These are phyloP conservation scores for Millerozyma acaciae DNA, from an alignment of 805 yeast species.

Conservation along the genomic window DNA sequence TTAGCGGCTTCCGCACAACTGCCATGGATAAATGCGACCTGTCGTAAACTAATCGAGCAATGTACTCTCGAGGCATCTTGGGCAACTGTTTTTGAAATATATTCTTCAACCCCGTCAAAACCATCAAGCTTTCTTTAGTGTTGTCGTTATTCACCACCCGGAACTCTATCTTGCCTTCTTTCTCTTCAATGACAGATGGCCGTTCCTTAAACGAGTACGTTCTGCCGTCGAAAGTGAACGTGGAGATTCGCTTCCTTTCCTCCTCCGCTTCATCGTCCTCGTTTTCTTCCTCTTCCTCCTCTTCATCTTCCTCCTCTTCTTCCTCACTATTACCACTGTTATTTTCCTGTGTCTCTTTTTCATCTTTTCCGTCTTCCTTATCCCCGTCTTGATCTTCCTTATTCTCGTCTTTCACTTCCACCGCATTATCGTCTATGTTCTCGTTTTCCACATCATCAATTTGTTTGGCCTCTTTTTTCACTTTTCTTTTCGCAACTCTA, in stretches of 20 bases:
- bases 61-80: slow-evolving; percentile 97
- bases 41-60: slow-evolving; percentile 90
- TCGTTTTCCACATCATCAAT: slow-evolving; percentile 18
- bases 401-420: slow-evolving; percentile 21
- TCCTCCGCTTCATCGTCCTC: slow-evolving; percentile 43
- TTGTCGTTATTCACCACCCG: slow-evolving; percentile 96
- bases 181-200: slow-evolving; percentile 91
- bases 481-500: slow-evolving; percentile 18
- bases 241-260: slow-evolving; percentile 38
- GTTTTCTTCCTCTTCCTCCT: slow-evolving; percentile 41
- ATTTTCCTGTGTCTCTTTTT: slow-evolving; percentile 10
- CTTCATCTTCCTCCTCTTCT: slow-evolving; percentile 26
- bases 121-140: slow-evolving; percentile 80
- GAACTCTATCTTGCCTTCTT: slow-evolving; percentile 89
- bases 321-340: slow-evolving; percentile 20
- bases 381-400: slow-evolving; percentile 12
- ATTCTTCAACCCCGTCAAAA: slow-evolving; percentile 90
- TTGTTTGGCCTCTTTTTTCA: slow-evolving; percentile 11
- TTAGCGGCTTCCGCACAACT: slow-evolving; percentile 85
- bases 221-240: slow-evolving; percentile 71
- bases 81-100: slow-evolving; percentile 97
- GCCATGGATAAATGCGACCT: slow-evolving; percentile 94
- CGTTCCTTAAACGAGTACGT: slow-evolving; percentile 83
- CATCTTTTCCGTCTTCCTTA: slow-evolving; percentile 8
- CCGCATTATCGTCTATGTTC: slow-evolving; percentile 25